A percentile compares a stretch with the other conserved stretches of the same genome.
Evolutionary conservation across 2,329 filamentous ascomycete genomes (phyloP).

Genomic region (Capronia epimyces): DNA sequence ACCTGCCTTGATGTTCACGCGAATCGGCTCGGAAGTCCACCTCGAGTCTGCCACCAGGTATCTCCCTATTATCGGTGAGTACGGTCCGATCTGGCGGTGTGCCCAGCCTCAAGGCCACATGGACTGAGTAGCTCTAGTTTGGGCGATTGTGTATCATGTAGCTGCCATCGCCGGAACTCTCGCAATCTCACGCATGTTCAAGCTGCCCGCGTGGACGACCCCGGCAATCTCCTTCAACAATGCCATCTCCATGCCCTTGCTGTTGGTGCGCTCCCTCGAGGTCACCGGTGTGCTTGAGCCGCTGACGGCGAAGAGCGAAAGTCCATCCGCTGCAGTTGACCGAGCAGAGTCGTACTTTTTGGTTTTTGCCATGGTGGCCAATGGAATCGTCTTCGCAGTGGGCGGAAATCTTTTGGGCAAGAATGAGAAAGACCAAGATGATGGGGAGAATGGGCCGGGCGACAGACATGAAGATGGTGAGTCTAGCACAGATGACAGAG

Average conservation of each 20-base stretch:
- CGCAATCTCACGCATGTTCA: constrained; percentile 41
- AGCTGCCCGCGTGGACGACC: constrained; percentile 49
- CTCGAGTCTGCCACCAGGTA: constrained; percentile 46
- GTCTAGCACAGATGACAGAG: background rate
- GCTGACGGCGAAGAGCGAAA: constrained; percentile 43
- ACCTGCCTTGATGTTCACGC: constrained; percentile 49
- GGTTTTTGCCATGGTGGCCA: constrained; percentile 58
- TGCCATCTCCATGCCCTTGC: constrained; percentile 49
- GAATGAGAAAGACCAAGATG: constrained; percentile 30
- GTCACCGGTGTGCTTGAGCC: constrained; percentile 52
- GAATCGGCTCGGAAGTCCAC: constrained; percentile 48
- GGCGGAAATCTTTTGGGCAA: constrained; percentile 47
- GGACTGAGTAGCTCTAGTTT: constrained; percentile 35
- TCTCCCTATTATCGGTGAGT: constrained; percentile 44
- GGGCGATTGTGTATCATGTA: constrained; percentile 47
- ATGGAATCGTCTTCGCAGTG: constrained; percentile 58
- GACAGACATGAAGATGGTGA: background rate
- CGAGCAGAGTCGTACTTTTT: constrained; percentile 61
- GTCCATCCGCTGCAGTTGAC: constrained; percentile 45
- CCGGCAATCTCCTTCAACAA: constrained; percentile 54
- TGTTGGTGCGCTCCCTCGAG: constrained; percentile 49
- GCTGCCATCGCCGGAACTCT: constrained; percentile 45
- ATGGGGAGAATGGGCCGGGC: constrained; percentile 42
- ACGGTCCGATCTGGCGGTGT: no score
- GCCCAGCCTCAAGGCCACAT: background rate